A percentile compares a stretch with the other conserved stretches of the same genome.
These are phyloP conservation scores for Penicillium antarcticum DNA, from an alignment of 495 filamentous ascomycete species.

Conservation along the genomic window DNA sequence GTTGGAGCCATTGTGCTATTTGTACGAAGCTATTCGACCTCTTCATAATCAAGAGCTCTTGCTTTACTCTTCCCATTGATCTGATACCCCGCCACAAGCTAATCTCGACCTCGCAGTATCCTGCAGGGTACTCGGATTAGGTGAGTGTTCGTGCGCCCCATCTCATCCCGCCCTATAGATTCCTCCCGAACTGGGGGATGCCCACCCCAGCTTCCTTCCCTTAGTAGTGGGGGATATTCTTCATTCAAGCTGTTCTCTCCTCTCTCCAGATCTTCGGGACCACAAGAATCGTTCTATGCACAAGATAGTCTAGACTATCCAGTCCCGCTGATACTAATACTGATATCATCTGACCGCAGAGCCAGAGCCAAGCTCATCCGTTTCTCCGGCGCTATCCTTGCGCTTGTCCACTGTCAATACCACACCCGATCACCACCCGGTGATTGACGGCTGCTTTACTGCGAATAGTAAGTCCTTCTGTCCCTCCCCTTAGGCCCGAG, in stretches of 20 bases:
- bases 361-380: slow-evolving; percentile 32
- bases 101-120: slow-evolving; percentile 1
- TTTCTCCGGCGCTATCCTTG: slow-evolving; percentile 35
- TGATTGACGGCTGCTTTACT: slow-evolving; percentile 9
- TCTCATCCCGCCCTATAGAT: slow-evolving; percentile 3
- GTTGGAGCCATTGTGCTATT: not conserved
- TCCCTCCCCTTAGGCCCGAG: slow-evolving; percentile 24
- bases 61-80: not conserved
- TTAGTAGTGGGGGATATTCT: too few species aligned
- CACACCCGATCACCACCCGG: slow-evolving; percentile 13
- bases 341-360: slow-evolving; percentile 22
- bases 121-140: slow-evolving; percentile 3
- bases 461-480: slow-evolving; percentile 18
- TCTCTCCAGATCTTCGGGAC: not conserved
- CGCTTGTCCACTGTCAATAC: slow-evolving; percentile 7
- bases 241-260: not conserved
- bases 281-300: not conserved
- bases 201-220: too few species aligned
- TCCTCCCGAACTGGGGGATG: not conserved
- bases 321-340: slow-evolving; percentile 11
- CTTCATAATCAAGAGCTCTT: too few species aligned
- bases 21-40: not conserved
- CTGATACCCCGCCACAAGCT: not conserved
- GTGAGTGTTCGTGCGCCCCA: slow-evolving; percentile 7
- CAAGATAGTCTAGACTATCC: not conserved